phyloP scores from a whole-genome alignment of 331 rosid genomes.

The Cydonia oblonga region DNA sequence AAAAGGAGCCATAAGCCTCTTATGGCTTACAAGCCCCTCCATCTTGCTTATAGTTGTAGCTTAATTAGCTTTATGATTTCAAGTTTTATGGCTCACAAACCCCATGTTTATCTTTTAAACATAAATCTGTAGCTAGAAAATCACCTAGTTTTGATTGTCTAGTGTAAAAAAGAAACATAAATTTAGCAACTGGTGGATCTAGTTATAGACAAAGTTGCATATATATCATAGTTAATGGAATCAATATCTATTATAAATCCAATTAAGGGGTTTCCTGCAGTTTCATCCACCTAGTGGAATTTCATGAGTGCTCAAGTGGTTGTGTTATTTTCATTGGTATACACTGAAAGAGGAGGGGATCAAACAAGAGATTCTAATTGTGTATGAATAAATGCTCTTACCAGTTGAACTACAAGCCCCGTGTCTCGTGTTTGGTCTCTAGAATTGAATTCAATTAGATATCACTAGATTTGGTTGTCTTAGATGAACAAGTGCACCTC shows the following conservation, averaged over 20 bases:
- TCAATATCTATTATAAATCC: neutral
- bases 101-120: neutral
- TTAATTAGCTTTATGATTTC: neutral
- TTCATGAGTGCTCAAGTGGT: neutral
- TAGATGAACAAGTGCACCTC: no score
- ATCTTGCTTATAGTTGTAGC: constrained; percentile 7
- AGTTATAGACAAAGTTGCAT: neutral
- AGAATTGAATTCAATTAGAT: neutral
- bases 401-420: neutral
- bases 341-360: neutral
- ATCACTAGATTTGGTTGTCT: no score
- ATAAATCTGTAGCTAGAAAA: neutral
- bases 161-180: neutral
- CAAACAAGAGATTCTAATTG: neutral
- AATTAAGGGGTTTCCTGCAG: no score
- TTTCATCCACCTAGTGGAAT: neutral
- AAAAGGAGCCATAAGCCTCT: constrained; percentile 21
- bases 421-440: neutral
- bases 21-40: constrained; percentile 32
- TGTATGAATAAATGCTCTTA: neutral
- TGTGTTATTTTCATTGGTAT: neutral
- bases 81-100: neutral
- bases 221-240: neutral
- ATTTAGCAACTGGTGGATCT: neutral
- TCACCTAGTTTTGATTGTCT: neutral